Percentiles rank a stretch among this genome's conserved stretches.
phyloP scores from a whole-genome alignment of 257 asterid species.

The Solanum microdontum region DNA sequence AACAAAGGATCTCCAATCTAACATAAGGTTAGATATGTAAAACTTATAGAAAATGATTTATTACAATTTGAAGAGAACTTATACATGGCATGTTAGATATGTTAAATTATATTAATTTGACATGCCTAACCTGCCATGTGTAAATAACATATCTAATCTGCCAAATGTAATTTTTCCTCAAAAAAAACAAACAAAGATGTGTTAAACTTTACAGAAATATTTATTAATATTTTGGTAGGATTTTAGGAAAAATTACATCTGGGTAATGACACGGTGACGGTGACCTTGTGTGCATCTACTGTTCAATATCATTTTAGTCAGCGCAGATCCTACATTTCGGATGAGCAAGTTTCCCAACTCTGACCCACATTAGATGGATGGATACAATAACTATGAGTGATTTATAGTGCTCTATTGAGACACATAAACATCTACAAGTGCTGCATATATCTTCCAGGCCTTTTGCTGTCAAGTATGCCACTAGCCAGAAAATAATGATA shows the following conservation, averaged over 20 bases:
- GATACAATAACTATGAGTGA: not conserved
- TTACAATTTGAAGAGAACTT: not conserved
- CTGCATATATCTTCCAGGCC: not conserved
- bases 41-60: not conserved
- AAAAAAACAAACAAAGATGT: not conserved
- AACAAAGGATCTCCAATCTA: constrained; percentile 48
- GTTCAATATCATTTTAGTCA: not conserved
- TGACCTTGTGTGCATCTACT: not conserved
- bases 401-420: not conserved
- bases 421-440: not conserved
- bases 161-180: not conserved
- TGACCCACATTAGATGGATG: not conserved
- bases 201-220: not conserved
- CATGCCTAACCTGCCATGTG: not conserved
- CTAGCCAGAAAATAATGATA: not conserved
- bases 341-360: not conserved
- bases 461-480: not conserved
- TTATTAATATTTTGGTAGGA: not conserved
- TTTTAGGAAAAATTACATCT: not conserved
- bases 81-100: not conserved
- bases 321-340: not conserved
- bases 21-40: constrained; percentile 50
- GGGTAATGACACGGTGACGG: not conserved
- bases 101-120: not conserved
- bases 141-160: not conserved